phyloP scores from a whole-genome alignment of 2,329 filamentous ascomycete species.

The Nectriaceae sp. region DNA sequence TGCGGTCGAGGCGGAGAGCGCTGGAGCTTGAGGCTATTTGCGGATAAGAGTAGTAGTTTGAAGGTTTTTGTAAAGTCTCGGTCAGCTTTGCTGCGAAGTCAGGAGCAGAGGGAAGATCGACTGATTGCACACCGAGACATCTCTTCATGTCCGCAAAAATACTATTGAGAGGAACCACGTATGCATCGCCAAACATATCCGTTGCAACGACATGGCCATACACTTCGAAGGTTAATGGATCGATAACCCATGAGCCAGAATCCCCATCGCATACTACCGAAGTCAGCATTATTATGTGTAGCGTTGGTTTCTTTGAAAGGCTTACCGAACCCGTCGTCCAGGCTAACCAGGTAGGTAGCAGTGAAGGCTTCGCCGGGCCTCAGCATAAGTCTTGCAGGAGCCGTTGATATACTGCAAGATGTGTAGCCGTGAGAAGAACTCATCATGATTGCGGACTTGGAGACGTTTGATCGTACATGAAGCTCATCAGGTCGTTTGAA shows the following conservation, averaged over 20 bases:
- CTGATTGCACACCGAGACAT: neutral
- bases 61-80: too few species aligned
- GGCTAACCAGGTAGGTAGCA: neutral
- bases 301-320: neutral
- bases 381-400: neutral
- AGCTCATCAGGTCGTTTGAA: too few species aligned
- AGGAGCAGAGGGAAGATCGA: neutral
- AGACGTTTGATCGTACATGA: too few species aligned
- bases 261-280: neutral
- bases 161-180: neutral
- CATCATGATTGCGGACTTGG: too few species aligned
- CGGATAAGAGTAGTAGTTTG: too few species aligned
- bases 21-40: too few species aligned
- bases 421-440: neutral
- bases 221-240: neutral
- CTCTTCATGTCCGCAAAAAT: neutral
- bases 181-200: neutral
- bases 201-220: neutral
- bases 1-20: too few species aligned
- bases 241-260: neutral
- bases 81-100: too few species aligned
- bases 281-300: too few species aligned
- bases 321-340: neutral
- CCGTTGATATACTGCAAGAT: neutral
- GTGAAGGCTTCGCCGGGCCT: neutral